A percentile compares a stretch with the other conserved stretches of the same genome.
Evolutionary conservation across 192 early-diverging fungal genomes (phyloP).

Genomic region (Backusella westeae): DNA sequence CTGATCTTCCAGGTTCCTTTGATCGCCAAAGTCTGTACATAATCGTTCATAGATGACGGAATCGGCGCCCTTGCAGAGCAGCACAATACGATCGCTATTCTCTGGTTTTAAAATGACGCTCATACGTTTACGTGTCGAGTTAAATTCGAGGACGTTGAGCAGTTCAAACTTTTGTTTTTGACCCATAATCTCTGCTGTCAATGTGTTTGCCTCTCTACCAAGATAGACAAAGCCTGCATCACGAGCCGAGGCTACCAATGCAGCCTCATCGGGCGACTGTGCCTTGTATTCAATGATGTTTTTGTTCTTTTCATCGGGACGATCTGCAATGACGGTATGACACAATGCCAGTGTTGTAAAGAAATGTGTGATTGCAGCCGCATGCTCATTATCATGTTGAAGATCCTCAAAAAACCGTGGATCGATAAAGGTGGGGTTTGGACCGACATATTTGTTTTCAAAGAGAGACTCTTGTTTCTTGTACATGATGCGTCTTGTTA

Average conservation of each 20-base stretch:
- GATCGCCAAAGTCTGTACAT: conserved; percentile 31
- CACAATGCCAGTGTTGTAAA: conserved; percentile 85
- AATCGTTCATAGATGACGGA: conserved; percentile 85
- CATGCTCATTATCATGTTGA: conserved; percentile 40
- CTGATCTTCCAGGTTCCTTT: conserved; percentile 38
- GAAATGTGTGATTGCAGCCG: conserved; percentile 70
- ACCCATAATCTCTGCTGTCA: conserved; percentile 75
- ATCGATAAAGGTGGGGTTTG: conserved; percentile 72
- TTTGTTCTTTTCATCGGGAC: conserved; percentile 44
- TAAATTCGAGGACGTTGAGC: conserved; percentile 85
- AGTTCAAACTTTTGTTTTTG: conserved; percentile 63
- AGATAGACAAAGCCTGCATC: conserved; percentile 84
- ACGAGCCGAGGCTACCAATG: conserved; percentile 83
- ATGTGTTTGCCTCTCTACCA: conserved; percentile 65
- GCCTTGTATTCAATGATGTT: conserved; percentile 80
- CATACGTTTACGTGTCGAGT: conserved; percentile 95
- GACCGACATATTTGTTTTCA: conserved; percentile 59
- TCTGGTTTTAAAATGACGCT: conserved; percentile 82
- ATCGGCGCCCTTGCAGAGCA: conserved; percentile 96
- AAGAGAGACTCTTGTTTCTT: conserved; percentile 54
- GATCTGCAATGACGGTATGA: conserved; percentile 81
- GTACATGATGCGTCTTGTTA: conserved; percentile 53
- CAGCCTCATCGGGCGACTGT: conserved; percentile 94
- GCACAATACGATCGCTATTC: conserved; percentile 60
- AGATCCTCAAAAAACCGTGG: conserved; percentile 64